Base-by-base conservation (phyloP, 2,329 filamentous ascomycete species). In the Raffaelea deltoideospora region DNA sequence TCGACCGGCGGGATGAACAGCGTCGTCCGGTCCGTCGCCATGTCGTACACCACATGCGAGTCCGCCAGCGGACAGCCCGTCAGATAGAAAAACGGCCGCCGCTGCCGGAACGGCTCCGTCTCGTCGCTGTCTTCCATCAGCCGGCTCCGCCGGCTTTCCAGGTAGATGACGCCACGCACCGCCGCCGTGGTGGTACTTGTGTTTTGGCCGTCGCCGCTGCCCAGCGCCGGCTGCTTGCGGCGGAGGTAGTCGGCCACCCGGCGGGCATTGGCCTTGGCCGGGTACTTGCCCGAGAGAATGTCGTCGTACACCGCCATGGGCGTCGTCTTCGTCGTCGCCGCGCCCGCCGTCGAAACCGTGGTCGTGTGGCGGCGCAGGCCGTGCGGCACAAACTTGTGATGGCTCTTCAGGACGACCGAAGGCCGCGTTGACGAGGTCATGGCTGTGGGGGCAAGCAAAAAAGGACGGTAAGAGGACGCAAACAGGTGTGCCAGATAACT, bases 81-180 rank as follows among this genome's bases (percentile, higher is more conserved):
- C 31, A 96, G 67, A 59, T 98, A 98, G 71, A 82, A 95, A 63
- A 98, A 98, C 56, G 76, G 83, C 38, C 90, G 79, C 44, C 87
- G 82, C 60, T 95, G 87, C 45, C 84, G 72, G 56, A 94, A 95
- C 19, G 76, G 84, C 50, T 76, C 72, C 8, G 78, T 69, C 52
- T 82, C 76, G 57, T 96, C 90, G 52, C 84, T 88, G 56, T 98
- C 88, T 59, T 96, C 88, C 33, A 83, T 72, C 56, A 94, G 65
- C 52, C 72, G 76, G 44, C 78, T 84, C 56, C 79, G 75, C 52
- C 87, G 81, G 37, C 78, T 81, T 63, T 96, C 88, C 32, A 96
- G 67, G 54, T 95, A 98, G 39, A 98, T 68, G 15, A 88, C 67
- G 33, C 86, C 87, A 23, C 63, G 68, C 39, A 65, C 66, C 17